These are phyloP conservation scores for Paramecium sonneborni DNA, from an alignment of 73 alveolate species.

Conservation along the genomic window DNA sequence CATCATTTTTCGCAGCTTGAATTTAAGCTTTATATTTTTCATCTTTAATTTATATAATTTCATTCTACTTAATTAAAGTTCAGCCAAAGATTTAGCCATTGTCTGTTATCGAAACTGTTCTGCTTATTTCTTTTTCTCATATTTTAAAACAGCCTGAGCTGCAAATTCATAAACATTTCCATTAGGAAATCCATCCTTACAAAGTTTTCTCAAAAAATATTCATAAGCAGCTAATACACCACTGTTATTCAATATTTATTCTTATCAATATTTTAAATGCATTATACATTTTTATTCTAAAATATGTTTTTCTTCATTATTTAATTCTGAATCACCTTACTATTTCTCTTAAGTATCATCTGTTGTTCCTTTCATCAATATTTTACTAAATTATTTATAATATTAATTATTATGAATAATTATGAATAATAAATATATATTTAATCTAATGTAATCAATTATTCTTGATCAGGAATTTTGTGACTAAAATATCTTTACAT, in stretches of 20 bases:
- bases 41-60: background rate
- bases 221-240: conserved; percentile 51
- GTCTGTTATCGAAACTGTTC: conserved; percentile 60
- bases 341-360: background rate
- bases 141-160: conserved; percentile 55
- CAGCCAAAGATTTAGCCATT: conserved; percentile 44
- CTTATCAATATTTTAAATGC: background rate
- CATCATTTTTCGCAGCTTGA: background rate
- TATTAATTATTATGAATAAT: background rate
- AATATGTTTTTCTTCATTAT: conserved; percentile 13
- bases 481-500: background rate
- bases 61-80: conserved; percentile 38
- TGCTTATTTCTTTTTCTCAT: conserved; percentile 61
- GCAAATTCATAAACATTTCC: conserved; percentile 67
- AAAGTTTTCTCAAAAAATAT: conserved; percentile 55
- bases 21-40: background rate
- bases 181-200: conserved; percentile 66
- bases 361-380: background rate
- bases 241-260: conserved; percentile 35
- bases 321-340: background rate
- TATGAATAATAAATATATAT: background rate
- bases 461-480: background rate
- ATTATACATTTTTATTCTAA: conserved; percentile 47
- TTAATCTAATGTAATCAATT: background rate
- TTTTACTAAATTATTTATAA: background rate